Base-by-base conservation (phyloP, 768 basidiomycete genomes). In the Coprinellus micaceus region DNA sequence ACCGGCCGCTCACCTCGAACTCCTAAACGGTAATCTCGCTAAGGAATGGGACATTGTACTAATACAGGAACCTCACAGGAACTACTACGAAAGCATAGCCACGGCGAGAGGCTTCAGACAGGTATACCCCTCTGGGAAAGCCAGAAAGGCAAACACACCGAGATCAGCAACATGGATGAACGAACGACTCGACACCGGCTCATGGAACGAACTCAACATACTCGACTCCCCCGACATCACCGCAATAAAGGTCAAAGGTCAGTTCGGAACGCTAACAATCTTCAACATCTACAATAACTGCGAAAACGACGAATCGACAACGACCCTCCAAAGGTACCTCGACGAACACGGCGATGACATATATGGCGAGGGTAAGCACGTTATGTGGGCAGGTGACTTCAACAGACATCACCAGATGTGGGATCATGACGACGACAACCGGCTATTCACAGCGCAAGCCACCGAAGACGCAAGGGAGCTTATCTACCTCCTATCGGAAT, bases 41-140 rank as follows among this genome's bases (percentile, higher is more conserved):
- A 43, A 62, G 0, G 25, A 68, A 3, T 70, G 58, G 43, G 71
- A 78, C 57, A 65, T 79, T 0, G 29, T 75, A 0, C 58, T 64
- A 0, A 15, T 78, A 13, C 76, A 79, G 61, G 77, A 78, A 66
- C 77, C 76, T 1, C 62, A 67, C 54, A 55, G 71, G 2, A 66
- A 71, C 57, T 44, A 36, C 33, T 54, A 52, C 17, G 41, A 63
- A 12, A 15, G 58, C 39, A 63, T 67, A 1, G 22, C 56, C 3
- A 66, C 64, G 0, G 65, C 64, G 2, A 52, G 33, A 5, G 56
- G 59, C 2, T 68, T 58, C 53, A 7, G 59, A 2, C 63, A 48
- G 3, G 57, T 69, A 26, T 63, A 60, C 52, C 68, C 68, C 9
- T 10, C 30, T 1, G 54, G 15, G 19, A 28, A 48, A 15, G 44